Evolutionary conservation across 2,329 filamentous ascomycete genomes (phyloP), one percentile per base, ranked within the genome.

Genomic region (Talaromyces rugulosus): DNA sequence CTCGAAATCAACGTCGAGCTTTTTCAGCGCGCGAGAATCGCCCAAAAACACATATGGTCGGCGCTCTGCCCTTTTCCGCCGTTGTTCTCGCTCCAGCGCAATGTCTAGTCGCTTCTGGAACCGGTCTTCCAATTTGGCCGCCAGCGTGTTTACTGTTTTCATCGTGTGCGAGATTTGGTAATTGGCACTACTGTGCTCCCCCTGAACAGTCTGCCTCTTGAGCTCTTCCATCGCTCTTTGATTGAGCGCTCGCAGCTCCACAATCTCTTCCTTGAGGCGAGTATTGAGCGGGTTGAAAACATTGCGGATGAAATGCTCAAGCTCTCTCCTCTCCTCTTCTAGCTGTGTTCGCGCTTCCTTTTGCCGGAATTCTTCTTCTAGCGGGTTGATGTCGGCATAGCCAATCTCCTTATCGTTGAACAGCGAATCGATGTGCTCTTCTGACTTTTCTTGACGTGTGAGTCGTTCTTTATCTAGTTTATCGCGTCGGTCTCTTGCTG

Each of bases 361-460:
- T 60, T 81, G 77, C 62, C 83, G 82, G 66, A 84, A 84, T 33
- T 84, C 82, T 56, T 82, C 78, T 67, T 86, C 83, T 9, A 85
- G 72, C 16, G 76, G 76, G 42, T 80, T 80, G 66, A 86, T 83
- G 56, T 85, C 83, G 12, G 82, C 82, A 68, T 86, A 85, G 0
- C 82, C 82, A 52, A 86, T 85, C 65, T 84, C 80, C 60, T 85
- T 80, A 56, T 78, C 78, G 64, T 85, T 81, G 72, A 85, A 86
- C 1, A 85, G 74, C 0, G 77, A 75, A 64, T 85, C 81, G 34
- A 83, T 83, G 55, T 78, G 76, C n/a, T 72, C 73, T 66, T 85
- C 82, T 2, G 78, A 81, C 64, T 83, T 79, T 60, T 82, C 79
- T 68, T 83, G 81, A 14, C 83, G 80, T 59, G 71, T 71, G 62